Evolutionary conservation across 352 stramenopile species (phyloP), one percentile per base, ranked within the genome.

Genomic region (Pythium insidiosum): DNA sequence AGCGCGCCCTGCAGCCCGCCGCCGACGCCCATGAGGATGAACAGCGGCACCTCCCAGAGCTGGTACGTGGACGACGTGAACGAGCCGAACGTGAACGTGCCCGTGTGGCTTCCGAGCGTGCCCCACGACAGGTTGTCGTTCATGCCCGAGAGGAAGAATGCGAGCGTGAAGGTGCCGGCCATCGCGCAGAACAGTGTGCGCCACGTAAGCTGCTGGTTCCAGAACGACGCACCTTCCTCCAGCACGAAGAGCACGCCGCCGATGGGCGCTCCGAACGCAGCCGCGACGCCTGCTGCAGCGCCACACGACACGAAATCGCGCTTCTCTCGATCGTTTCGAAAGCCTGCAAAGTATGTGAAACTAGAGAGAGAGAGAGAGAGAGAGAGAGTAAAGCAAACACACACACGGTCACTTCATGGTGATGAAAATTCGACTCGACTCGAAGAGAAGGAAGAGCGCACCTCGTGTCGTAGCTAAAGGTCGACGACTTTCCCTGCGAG

Each of bases 211-310:
- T 80, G 75, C 38, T 83, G 66, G 48, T 88, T 88, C 61, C 75
- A 88, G 47, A 95, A 96, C 22, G 82, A 96, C 4, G 73, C 78
- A 21, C 78, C 77, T 89, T 89, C 74, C 50, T 88, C 76, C 21
- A 88, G 47, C 23, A 93, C 66, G 45, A 93, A 94, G 22, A 94
- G 38, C 18, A 93, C 68, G 26, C 88, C 88, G 43, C 88, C 88
- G 36, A 97, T 94, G 4, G 88, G 88, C 7, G 88, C 79, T 40
- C 88, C 88, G 58, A 97, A 97, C 11, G 84, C 81, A 2, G 85
- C 84, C 0, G 88, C 82, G 35, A 97, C 90, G 38, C 88, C 88
- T 19, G 73, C 83, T 3, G 88, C 82, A 21, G 84, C 80, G 38
- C 88, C 88, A 56, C 90, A 92, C 24, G 70, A 79, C 11, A 96